Conservation (phyloP, 805 yeast genomes). For the Starmerella khaoyaiensis region DNA sequence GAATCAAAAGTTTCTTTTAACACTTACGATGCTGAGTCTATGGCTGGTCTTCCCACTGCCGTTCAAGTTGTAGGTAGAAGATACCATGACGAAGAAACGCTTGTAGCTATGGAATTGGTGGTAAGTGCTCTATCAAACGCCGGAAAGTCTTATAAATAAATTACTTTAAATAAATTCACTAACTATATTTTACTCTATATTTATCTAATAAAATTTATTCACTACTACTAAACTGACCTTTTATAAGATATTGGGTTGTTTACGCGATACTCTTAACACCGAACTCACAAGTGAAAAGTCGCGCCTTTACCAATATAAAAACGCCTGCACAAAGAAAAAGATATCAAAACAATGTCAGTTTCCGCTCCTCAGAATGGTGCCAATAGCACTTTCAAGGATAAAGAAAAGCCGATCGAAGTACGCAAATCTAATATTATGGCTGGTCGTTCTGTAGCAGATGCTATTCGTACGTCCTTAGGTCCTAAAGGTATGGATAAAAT, state of each 20-base stretch:
- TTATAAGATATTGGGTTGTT: neutral
- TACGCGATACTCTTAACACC: neutral
- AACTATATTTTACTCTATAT: neutral
- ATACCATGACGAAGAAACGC: constrained; percentile 48
- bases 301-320: neutral
- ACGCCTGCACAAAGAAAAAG: no score
- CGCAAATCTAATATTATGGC: constrained; percentile 80
- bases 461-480: constrained; percentile 87
- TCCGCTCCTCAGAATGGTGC: constrained; percentile 12
- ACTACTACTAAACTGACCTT: no score
- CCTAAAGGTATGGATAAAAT: constrained; percentile 99
- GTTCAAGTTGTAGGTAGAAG: constrained; percentile 49
- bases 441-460: constrained; percentile 90
- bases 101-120: constrained; percentile 36
- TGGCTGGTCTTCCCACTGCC: constrained; percentile 49
- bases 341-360: constrained; percentile 1
- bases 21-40: constrained; percentile 40
- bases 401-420: constrained; percentile 90
- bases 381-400: constrained; percentile 81
- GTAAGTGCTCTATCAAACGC: constrained; percentile 18
- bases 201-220: neutral
- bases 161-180: no score
- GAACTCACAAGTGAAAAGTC: neutral
- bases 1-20: constrained; percentile 34
- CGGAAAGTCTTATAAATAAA: constrained; percentile 3